Evolutionary conservation across 306 rosid genomes (phyloP), one percentile per base, ranked within the genome.

Genomic region (Cyclanthera cordifolia): DNA sequence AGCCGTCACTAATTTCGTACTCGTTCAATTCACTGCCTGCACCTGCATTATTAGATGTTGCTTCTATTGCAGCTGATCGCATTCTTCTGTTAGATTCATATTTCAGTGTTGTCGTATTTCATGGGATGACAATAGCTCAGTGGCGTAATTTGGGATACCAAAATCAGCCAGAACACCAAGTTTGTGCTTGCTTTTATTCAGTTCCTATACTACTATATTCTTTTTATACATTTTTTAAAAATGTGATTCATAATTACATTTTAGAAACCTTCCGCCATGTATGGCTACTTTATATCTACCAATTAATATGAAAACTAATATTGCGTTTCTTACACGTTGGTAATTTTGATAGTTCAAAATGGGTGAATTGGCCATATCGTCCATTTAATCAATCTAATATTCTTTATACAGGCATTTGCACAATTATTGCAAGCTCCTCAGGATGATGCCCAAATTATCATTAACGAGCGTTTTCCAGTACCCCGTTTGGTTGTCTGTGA

Each of bases 141-240:
- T 93, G 99, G 99, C 99, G 99, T 66, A 93, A 90, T 79, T 68
- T 86, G 83, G 99, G 99, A 69, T 93, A 89, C 81, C 99, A 93
- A 78, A 76, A 90, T 84, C 94, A 88, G 71, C 87, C 85, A 23
- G 95, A 93, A 72, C 94, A 93, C 71, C 85, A 82, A 87, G 99
- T 88, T 56, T 80, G 84, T 79, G 53, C 74, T 45, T 65, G 51
- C 32, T 75, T 72, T 7, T 6, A 58, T 32, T 58, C 66, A 48
- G 16, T 63, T 16, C 17, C n/a, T 5, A 13, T 56, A 57, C 53
- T 69, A 28, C 63, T 48, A 37, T 28, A 5, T 56, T 27, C 10
- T 19, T 2, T 6, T 37, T 8, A 8, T 52, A 9, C 32, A 5
- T 49, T 56, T 30, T 30, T 28, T 15, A 1, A 30, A 57, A 30